phyloP scores from a whole-genome alignment of 768 basidiomycete species.

The Lactifluus echinatus region DNA sequence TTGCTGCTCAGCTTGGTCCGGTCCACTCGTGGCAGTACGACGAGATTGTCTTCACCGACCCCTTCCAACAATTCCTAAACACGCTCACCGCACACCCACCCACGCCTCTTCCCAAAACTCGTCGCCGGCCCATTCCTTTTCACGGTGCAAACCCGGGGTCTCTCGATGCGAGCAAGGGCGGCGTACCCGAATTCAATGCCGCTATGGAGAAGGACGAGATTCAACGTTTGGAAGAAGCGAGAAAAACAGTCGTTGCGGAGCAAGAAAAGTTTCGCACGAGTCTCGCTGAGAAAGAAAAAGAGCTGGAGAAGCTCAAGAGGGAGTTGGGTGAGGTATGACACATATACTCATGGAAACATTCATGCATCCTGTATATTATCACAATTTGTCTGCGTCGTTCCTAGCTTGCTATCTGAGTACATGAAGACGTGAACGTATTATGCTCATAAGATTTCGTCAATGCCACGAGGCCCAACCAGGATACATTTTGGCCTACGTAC shows the following conservation, averaged over 20 bases:
- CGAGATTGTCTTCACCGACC: slow-evolving; percentile 94
- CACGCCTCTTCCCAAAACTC: slow-evolving; percentile 62
- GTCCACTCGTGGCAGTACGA: slow-evolving; percentile 99
- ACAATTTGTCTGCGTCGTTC: background rate
- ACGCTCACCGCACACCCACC: slow-evolving; percentile 77
- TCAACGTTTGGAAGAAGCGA: slow-evolving; percentile 69
- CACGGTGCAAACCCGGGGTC: slow-evolving; percentile 46
- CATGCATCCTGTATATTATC: slow-evolving; percentile 1
- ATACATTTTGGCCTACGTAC: slow-evolving; percentile 75
- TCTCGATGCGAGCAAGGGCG: slow-evolving; percentile 53
- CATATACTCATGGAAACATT: background rate
- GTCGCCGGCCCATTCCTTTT: slow-evolving; percentile 59
- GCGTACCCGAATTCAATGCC: slow-evolving; percentile 75
- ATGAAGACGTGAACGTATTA: background rate
- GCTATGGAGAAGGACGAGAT: slow-evolving; percentile 85
- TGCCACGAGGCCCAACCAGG: slow-evolving; percentile 85
- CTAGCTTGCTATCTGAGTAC: background rate
- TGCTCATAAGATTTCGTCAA: slow-evolving; percentile 26
- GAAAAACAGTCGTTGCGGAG: slow-evolving; percentile 61
- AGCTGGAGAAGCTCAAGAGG: slow-evolving; percentile 61
- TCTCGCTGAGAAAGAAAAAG: slow-evolving; percentile 76
- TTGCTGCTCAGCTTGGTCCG: slow-evolving; percentile 58
- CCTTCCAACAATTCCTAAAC: slow-evolving; percentile 78
- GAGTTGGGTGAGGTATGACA: slow-evolving; percentile 28
- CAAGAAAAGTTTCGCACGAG: slow-evolving; percentile 61